phyloP scores from a whole-genome alignment of 2,329 filamentous ascomycete genomes.

The Aureobasidium sp. region DNA sequence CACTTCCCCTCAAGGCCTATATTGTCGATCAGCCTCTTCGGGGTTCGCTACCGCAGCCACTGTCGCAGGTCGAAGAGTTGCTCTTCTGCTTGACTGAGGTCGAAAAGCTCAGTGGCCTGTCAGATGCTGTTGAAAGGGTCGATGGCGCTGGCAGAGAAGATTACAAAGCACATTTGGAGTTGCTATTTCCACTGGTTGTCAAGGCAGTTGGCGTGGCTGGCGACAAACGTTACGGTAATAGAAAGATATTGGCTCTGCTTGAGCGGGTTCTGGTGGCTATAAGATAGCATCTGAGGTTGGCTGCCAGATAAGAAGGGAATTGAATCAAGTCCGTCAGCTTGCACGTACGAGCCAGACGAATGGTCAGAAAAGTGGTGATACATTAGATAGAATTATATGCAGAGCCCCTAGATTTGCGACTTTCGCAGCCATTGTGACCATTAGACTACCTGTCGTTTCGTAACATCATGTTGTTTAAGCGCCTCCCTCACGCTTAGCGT shows the following conservation, averaged over 20 bases:
- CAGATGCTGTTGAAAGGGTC: constrained; percentile 25
- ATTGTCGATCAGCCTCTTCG: constrained; percentile 86
- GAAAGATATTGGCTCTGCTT: constrained; percentile 39
- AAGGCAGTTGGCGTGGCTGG: constrained; percentile 57
- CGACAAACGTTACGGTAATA: constrained; percentile 51
- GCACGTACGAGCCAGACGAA: background rate
- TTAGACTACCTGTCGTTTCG: background rate
- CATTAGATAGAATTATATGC: background rate
- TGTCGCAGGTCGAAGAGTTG: constrained; percentile 72
- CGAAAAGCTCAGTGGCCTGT: constrained; percentile 61
- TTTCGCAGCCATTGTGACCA: background rate
- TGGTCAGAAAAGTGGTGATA: constrained; percentile 1
- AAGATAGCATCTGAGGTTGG: background rate
- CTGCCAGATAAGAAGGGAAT: background rate
- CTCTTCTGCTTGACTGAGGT: constrained; percentile 62
- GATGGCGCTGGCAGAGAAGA: constrained; percentile 29
- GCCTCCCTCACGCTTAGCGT: constrained; percentile 13
- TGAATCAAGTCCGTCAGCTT: too few relatives aligned
- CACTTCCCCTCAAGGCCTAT: constrained; percentile 74
- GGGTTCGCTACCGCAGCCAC: constrained; percentile 80
- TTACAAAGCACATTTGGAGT: constrained; percentile 66
- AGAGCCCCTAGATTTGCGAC: background rate
- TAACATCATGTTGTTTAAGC: background rate
- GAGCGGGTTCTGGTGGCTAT: constrained; percentile 34
- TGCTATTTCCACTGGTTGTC: constrained; percentile 72